These are phyloP conservation scores for Aspergillus ochraceoroseus DNA, from an alignment of 2,329 filamentous ascomycete genomes.

Conservation along the genomic window DNA sequence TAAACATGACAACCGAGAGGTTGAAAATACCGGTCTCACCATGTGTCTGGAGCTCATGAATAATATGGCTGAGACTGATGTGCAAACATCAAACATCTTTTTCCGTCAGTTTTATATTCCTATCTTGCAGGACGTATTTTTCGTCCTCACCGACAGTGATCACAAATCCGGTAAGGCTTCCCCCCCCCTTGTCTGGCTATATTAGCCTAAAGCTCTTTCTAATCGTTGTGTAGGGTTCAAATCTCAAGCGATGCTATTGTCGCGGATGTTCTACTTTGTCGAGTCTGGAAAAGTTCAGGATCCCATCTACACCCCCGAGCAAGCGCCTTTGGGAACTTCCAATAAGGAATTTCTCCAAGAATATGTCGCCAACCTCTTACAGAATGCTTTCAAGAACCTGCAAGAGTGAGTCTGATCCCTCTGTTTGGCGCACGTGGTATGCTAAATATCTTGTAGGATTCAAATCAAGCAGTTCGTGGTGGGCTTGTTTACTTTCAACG, in stretches of 20 bases:
- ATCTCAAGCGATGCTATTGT: conserved; percentile 87
- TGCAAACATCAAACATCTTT: conserved; percentile 82
- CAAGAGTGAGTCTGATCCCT: conserved; percentile 60
- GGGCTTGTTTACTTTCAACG: conserved; percentile 80
- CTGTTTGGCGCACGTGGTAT: background rate
- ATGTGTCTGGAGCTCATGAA: conserved; percentile 98
- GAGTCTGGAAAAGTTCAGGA: conserved; percentile 83
- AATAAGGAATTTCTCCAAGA: conserved; percentile 88
- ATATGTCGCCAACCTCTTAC: conserved; percentile 78
- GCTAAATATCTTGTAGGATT: conserved; percentile 52
- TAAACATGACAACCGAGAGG: conserved; percentile 98
- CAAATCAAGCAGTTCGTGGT: conserved; percentile 91
- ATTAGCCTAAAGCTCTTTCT: background rate
- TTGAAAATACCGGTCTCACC: conserved; percentile 90
- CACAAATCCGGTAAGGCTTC: conserved; percentile 72
- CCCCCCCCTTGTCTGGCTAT: too few relatives aligned
- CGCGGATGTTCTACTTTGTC: conserved; percentile 96
- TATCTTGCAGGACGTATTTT: conserved; percentile 96
- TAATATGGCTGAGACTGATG: conserved; percentile 92
- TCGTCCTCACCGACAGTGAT: conserved; percentile 92
- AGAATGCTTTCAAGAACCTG: conserved; percentile 89
- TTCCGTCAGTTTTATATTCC: conserved; percentile 97
- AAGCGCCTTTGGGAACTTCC: conserved; percentile 73
- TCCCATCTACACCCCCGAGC: conserved; percentile 79
- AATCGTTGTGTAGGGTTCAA: conserved; percentile 64